Conservation (phyloP, 352 stramenopile genomes). For the Globisporangium spiculum region DNA sequence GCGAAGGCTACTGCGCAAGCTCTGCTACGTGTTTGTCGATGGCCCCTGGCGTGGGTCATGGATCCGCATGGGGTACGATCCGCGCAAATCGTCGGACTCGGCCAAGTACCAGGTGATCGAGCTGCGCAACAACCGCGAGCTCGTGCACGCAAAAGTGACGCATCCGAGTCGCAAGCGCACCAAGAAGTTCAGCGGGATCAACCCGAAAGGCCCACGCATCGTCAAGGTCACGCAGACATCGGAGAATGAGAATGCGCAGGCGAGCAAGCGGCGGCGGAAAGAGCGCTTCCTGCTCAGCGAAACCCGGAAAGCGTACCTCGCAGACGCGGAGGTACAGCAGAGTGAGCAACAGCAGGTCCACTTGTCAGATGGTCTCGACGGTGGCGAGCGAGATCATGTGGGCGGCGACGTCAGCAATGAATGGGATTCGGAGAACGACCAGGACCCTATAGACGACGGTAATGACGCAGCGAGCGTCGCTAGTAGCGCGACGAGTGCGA, state of each 20-base stretch:
- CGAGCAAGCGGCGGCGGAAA: slow-evolving; percentile 60
- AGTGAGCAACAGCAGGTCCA: background rate
- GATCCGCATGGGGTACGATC: slow-evolving; percentile 83
- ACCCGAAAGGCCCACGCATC: slow-evolving; percentile 64
- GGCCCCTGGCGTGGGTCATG: slow-evolving; percentile 78
- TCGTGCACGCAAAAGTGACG: slow-evolving; percentile 79
- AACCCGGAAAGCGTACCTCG: slow-evolving; percentile 57
- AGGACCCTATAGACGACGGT: slow-evolving; percentile 32
- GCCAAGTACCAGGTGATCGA: slow-evolving; percentile 76
- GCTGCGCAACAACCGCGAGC: slow-evolving; percentile 74
- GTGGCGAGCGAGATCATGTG: background rate
- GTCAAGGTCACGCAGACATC: slow-evolving; percentile 76
- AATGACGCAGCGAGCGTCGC: slow-evolving; percentile 21
- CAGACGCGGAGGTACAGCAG: slow-evolving; percentile 30
- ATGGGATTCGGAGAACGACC: slow-evolving; percentile 50
- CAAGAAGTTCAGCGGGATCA: slow-evolving; percentile 60
- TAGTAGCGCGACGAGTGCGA: slow-evolving; percentile 5
- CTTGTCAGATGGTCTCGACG: background rate
- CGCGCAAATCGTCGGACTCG: slow-evolving; percentile 36
- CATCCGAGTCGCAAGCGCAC: slow-evolving; percentile 61
- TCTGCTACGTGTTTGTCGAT: slow-evolving; percentile 86
- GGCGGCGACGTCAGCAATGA: slow-evolving; percentile 23
- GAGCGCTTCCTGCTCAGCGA: slow-evolving; percentile 63
- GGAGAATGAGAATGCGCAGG: slow-evolving; percentile 57
- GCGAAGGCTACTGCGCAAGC: slow-evolving; percentile 51